A percentile compares a stretch with the other conserved stretches of the same genome.
Evolutionary conservation across 129 eudicot genomes (phyloP).

Genomic region (Chrysanthemum seticuspe): DNA sequence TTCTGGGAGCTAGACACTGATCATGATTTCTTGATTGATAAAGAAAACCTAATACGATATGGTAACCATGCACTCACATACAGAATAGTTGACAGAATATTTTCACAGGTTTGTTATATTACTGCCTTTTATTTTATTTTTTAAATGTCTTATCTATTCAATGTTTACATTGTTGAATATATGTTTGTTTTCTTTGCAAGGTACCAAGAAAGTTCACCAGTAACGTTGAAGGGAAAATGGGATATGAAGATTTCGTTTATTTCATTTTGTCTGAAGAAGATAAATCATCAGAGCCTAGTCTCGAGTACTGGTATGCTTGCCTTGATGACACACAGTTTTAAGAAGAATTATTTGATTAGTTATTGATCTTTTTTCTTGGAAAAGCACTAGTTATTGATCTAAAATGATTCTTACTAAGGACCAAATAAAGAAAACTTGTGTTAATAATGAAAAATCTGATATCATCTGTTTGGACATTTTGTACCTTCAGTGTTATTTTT

Average conservation of each 20-base stretch:
- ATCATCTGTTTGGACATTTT: no score
- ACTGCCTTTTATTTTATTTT: no score
- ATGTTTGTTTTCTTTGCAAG: conserved; percentile 1
- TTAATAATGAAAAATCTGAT: no score
- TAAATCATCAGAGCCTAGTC: conserved; percentile 31
- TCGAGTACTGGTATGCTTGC: conserved; percentile 27
- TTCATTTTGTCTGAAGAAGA: conserved; percentile 32
- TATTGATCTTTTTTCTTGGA: no score
- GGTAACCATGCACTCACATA: conserved; percentile 32
- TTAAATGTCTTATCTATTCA: background rate
- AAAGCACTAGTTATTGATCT: no score
- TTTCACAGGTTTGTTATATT: conserved; percentile 28
- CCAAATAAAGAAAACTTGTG: no score
- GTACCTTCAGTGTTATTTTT: no score
- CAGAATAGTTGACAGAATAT: conserved; percentile 34
- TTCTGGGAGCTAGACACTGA: conserved; percentile 36
- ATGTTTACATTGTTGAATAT: background rate
- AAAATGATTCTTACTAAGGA: no score
- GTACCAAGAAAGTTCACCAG: conserved; percentile 29
- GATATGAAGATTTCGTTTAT: conserved; percentile 32
- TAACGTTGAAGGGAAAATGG: conserved; percentile 33
- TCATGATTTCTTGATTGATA: conserved; percentile 31
- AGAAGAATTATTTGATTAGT: no score
- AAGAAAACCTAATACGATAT: conserved; percentile 32
- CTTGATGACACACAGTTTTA: no score